Evolutionary conservation across 805 yeast genomes (phyloP), one percentile per base, ranked within the genome.

Genomic region (Candida pseudofarinosa): DNA sequence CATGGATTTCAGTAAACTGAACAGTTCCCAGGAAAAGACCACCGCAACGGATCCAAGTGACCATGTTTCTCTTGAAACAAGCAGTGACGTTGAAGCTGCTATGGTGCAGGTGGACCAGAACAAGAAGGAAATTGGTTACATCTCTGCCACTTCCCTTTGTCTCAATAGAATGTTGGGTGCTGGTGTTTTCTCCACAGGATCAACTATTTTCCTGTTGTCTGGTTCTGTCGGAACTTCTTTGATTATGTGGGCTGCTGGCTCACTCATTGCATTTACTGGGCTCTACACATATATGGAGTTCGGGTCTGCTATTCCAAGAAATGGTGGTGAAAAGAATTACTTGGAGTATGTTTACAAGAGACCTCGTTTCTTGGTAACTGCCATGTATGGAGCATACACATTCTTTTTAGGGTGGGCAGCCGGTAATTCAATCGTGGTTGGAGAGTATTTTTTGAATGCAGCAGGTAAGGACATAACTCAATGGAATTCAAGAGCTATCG

Each of bases 321-420:
- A 86, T 55, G 95, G 95, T 51, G 96, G 93, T 51, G 95, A 87
- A 57, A 85, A 85, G 63, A 85, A 84, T 55, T 87, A 87, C 58
- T 65, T 87, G 52, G 93, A 86, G 59, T 82, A 75, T 52, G 77
- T 85, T 39, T 87, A 73, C 65, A 72, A 71, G 39, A 79, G 76
- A 52, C 95, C 95, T 34, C 75, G 69, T 58, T 85, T 82, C 56
- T 69, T 87, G 45, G 74, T 83, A 37, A 81, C 86, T 19, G 78
- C 71, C 45, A 69, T 67, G 73, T 70, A 70, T 53, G 89, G 88
- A 0, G 69, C 89, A 2, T 83, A 85, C 55, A 80, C 81, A 14
- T 80, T 87, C 55, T 74, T 85, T 54, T 68, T 87, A 38, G 93
- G 93, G 31, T 87, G 90, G 88, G 90, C 95, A 17, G 81, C 93